These are phyloP conservation scores for Rubus parviflorus DNA, from an alignment of 306 rosid genomes.

Conservation along the genomic window DNA sequence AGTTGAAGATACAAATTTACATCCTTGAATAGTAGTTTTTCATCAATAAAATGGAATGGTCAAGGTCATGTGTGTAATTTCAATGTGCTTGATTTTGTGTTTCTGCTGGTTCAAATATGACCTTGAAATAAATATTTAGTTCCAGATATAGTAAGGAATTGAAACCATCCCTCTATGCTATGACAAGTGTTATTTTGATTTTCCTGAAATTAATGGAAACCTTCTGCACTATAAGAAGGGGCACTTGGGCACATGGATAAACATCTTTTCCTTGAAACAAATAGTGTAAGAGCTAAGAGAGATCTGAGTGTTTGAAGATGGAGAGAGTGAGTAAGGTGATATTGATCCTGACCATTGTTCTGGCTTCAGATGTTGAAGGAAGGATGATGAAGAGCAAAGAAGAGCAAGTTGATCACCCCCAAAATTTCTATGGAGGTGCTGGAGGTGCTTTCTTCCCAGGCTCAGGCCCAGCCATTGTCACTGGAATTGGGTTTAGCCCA, in stretches of 20 bases:
- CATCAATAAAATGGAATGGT: not conserved
- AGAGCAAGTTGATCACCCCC: conserved; percentile 30
- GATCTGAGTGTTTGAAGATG: conserved; percentile 17
- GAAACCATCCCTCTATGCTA: not conserved
- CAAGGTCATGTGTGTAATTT: not conserved
- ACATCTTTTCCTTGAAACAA: conserved; percentile 9
- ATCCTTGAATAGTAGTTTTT: not conserved
- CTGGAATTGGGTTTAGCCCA: conserved; percentile 33
- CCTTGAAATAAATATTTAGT: not conserved
- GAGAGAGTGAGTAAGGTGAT: conserved; percentile 29
- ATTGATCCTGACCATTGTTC: conserved; percentile 25
- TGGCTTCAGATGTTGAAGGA: conserved; percentile 28
- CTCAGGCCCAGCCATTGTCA: conserved; percentile 25
- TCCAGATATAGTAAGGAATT: not conserved
- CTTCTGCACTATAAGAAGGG: conserved; percentile 28
- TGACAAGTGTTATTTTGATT: not conserved
- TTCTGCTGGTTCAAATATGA: not conserved
- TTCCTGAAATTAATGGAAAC: not conserved
- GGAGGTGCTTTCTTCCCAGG: conserved; percentile 31
- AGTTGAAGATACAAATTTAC: not conserved
- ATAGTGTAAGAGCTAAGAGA: not conserved
- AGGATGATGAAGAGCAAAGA: conserved; percentile 24
- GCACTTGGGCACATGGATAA: not conserved
- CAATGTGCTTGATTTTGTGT: not conserved
- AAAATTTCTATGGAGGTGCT: conserved; percentile 30